Evolutionary conservation across 2,329 filamentous ascomycete species (phyloP).

Genomic region (Colletotrichum chrysophilum): DNA sequence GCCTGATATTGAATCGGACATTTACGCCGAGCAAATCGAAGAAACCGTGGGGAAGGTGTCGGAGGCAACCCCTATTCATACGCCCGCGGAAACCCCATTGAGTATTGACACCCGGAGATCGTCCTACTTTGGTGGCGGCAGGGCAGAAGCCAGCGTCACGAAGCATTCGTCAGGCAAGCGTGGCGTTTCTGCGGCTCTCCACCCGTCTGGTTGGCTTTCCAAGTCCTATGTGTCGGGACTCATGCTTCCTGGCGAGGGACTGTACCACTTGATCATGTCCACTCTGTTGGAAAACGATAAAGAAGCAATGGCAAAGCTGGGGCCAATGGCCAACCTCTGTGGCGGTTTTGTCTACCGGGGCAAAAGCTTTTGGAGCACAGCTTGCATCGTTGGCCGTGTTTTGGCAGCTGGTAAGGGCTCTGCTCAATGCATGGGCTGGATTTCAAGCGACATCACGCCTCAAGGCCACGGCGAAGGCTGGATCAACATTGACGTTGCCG

Average conservation of each 20-base stretch:
- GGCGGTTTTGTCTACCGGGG: conserved; percentile 68
- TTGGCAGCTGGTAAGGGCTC: conserved; percentile 67
- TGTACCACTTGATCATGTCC: conserved; percentile 70
- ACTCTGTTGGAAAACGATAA: conserved; percentile 69
- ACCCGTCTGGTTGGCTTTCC: conserved; percentile 69
- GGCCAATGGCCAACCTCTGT: conserved; percentile 66
- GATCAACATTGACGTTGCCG: conserved; percentile 62
- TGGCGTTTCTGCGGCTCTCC: conserved; percentile 62
- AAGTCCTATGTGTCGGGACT: conserved; percentile 71
- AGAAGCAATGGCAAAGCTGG: conserved; percentile 62
- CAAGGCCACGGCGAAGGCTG: conserved; percentile 58
- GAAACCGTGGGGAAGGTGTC: conserved; percentile 51
- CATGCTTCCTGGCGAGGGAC: conserved; percentile 66
- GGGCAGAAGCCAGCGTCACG: conserved; percentile 19
- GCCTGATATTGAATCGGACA: conserved; percentile 64
- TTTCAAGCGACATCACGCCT: conserved; percentile 65
- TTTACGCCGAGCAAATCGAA: conserved; percentile 52
- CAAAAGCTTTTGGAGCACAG: conserved; percentile 74
- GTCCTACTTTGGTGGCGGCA: conserved; percentile 50
- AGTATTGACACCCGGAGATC: conserved; percentile 41
- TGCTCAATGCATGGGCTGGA: conserved; percentile 72
- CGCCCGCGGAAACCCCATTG: conserved; percentile 38
- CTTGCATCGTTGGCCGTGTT: conserved; percentile 69
- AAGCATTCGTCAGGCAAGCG: conserved; percentile 47
- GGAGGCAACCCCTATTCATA: conserved; percentile 45